Conservation (phyloP, 31 red algal genomes). For the Odonthalia washingtoniensis region DNA sequence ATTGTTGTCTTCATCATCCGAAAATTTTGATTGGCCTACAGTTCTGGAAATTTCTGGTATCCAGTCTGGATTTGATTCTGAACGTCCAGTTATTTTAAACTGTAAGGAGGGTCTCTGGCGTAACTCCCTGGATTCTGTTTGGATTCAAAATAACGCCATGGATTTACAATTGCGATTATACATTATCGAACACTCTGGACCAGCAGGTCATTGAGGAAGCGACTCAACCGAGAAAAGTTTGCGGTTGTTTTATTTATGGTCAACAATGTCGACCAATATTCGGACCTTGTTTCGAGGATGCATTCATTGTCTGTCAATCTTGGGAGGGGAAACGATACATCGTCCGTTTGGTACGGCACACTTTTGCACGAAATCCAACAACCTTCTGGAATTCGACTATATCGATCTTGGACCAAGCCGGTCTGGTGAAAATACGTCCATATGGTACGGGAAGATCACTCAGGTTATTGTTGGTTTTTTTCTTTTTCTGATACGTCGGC, state of each 20-base stretch:
- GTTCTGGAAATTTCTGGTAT: not conserved
- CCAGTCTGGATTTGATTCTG: not conserved
- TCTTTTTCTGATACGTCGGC: no score
- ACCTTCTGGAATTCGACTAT: no score
- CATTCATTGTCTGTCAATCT: no score
- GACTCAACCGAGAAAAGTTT: not conserved
- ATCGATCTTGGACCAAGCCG: no score
- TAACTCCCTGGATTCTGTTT: not conserved
- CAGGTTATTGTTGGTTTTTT: no score
- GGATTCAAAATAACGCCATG: constrained; percentile 4
- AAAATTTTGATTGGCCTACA: constrained; percentile 5
- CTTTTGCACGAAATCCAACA: no score
- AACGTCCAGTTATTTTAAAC: not conserved
- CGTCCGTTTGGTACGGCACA: no score
- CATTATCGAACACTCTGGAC: not conserved
- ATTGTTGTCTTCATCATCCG: not conserved
- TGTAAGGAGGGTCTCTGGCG: not conserved
- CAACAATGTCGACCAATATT: not conserved
- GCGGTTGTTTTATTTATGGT: not conserved
- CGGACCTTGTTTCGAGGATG: no score
- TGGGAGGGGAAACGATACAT: no score
- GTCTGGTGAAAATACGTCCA: no score
- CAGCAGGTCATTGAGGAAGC: not conserved
- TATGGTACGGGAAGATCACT: no score
- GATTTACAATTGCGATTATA: not conserved